Base-by-base conservation (phyloP, 2,329 filamentous ascomycete species). In the Colletotrichum trifolii region DNA sequence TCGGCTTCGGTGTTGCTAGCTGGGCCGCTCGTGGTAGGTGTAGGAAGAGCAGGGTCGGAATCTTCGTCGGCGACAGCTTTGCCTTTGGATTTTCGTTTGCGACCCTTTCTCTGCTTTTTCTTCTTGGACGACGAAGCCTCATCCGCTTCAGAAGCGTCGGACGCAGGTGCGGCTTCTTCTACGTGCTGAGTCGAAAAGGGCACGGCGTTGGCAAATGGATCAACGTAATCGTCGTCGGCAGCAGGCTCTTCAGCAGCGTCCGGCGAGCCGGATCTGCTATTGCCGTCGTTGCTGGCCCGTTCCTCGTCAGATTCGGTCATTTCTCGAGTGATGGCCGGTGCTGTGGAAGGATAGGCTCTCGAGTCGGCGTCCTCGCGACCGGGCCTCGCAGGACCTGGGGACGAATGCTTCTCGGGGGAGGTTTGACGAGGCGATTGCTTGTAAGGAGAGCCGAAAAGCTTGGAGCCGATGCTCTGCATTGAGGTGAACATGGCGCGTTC, bases 401-500 rank as follows among this genome's bases (percentile, higher is more conserved):
- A 66, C 46, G 63, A 66, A 42, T 63, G 55, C 47, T 66, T 66
- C 13, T 40, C 25, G 9, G 59, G 63, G 9, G 63, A 52, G 5
- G 46, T 13, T 25, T 25, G 25, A 25, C 4, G 25, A 25, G 25
- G 25, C 25, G 25, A 25, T 25, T 25, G 25, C 25, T 25, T 25
- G 25, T 25, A 25, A 25, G 25, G 25, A 25, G 25, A 25, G 17
- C 58, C 40, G 11, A 54, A 52, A 25, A 25, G 25, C 25, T 25
- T 25, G 25, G 25, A 25, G 25, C 25, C 25, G 36, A 66, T 53
- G 10, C 60, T 50, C n/a, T 42, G 49, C 11, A 66, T 36, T 46
- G 63, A 66, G 58, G 47, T 63, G 39, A 66, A 63, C 63, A 66
- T 66, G 47, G 40, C 40, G 53, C 13, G 42, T 40, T n/a, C 17